phyloP scores from a whole-genome alignment of 2,329 filamentous ascomycete genomes.

The Exophiala lecanii-corni region DNA sequence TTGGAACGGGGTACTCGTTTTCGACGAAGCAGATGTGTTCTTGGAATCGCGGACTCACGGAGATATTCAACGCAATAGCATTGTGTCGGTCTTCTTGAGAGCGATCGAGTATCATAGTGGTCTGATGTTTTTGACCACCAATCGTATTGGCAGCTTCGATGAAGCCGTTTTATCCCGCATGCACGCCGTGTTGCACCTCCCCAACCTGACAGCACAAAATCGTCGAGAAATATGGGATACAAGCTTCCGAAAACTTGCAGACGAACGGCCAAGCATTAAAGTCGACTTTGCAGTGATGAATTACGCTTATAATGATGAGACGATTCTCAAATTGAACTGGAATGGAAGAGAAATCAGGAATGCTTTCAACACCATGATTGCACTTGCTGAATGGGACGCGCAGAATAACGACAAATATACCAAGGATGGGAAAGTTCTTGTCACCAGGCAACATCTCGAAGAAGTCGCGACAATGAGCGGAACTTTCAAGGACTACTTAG shows the following conservation, averaged over 20 bases:
- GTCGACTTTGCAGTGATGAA: background rate
- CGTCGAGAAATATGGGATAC: conserved; percentile 2
- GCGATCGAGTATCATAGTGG: conserved; percentile 24
- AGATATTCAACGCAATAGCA: conserved; percentile 9
- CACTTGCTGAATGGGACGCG: conserved; percentile 51
- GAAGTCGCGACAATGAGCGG: background rate
- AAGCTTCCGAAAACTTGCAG: background rate
- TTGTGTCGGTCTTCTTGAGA: conserved; percentile 19
- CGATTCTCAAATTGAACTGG: conserved; percentile 3
- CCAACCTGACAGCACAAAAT: conserved; percentile 14
- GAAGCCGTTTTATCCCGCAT: conserved; percentile 29
- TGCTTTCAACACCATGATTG: conserved; percentile 37
- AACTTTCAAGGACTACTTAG: background rate
- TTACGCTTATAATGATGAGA: conserved; percentile 1
- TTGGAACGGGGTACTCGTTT: conserved; percentile 6
- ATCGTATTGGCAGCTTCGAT: conserved; percentile 28
- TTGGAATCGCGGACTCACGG: conserved; percentile 2
- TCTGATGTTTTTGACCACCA: conserved; percentile 31
- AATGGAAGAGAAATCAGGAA: conserved; percentile 26
- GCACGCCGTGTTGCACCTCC: conserved; percentile 27
- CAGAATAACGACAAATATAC: background rate
- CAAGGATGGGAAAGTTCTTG: background rate
- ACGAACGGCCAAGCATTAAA: background rate
- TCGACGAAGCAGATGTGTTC: conserved; percentile 11
- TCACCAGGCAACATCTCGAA: background rate